A percentile compares a stretch with the other conserved stretches of the same genome.
Evolutionary conservation across 768 basidiomycete genomes (phyloP).

Genomic region (Boletus vermiculosoides): DNA sequence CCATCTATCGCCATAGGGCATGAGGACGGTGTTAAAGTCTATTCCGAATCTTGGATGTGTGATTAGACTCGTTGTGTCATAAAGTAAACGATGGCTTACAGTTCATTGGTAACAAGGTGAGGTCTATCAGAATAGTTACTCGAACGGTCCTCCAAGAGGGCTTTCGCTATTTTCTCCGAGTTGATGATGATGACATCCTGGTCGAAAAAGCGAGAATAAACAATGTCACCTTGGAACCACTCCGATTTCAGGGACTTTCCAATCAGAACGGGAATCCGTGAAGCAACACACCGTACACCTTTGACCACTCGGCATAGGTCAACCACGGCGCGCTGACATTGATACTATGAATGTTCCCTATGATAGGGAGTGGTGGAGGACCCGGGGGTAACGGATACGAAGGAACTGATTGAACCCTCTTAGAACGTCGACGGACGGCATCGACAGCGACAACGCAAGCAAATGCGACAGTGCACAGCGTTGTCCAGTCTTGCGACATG

Average conservation of each 20-base stretch:
- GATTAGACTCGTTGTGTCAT: neutral
- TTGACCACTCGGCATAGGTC: constrained; percentile 16
- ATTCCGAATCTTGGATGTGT: constrained; percentile 10
- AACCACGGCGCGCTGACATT: constrained; percentile 10
- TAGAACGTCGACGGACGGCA: neutral
- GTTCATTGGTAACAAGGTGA: constrained; percentile 8
- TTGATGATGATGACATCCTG: constrained; percentile 15
- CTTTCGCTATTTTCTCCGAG: constrained; percentile 11
- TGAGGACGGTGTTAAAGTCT: constrained; percentile 13
- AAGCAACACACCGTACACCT: constrained; percentile 4
- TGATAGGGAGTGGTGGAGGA: constrained; percentile 12
- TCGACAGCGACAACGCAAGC: neutral
- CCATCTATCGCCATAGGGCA: constrained; percentile 22
- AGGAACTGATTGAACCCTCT: neutral
- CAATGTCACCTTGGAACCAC: constrained; percentile 8
- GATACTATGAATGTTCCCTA: constrained; percentile 16
- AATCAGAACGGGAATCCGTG: neutral
- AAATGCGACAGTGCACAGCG: neutral
- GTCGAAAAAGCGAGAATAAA: constrained; percentile 13
- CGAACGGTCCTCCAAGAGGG: constrained; percentile 20
- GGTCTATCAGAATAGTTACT: constrained; percentile 21
- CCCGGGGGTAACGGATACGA: constrained; percentile 10
- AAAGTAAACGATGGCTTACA: constrained; percentile 3
- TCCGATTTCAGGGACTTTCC: neutral
- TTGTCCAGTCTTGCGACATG: neutral